Evolutionary conservation across 768 basidiomycete species (phyloP).

Genomic region (Hypholoma fasciculare): DNA sequence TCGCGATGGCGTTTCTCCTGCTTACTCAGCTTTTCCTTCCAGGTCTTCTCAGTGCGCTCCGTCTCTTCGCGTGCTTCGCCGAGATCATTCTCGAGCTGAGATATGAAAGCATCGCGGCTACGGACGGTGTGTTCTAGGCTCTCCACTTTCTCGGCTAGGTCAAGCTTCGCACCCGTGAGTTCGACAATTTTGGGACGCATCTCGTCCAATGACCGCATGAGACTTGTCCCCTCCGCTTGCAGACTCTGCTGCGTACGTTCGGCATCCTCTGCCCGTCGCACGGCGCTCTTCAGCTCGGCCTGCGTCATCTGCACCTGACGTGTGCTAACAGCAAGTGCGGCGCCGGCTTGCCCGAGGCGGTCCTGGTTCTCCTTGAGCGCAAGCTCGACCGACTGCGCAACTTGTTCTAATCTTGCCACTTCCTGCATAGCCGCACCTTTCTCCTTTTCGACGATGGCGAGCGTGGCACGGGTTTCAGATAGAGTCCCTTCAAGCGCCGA

Average conservation of each 20-base stretch:
- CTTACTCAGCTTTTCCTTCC: constrained; percentile 42
- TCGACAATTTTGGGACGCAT: constrained; percentile 86
- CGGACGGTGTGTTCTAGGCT: constrained; percentile 52
- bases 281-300: constrained; percentile 63
- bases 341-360: constrained; percentile 54
- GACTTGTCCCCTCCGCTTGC: constrained; percentile 73
- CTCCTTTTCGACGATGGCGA: constrained; percentile 45
- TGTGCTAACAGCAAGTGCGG: constrained; percentile 51
- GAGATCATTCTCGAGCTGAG: constrained; percentile 59
- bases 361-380: constrained; percentile 55
- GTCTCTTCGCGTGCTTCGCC: constrained; percentile 54
- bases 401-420: constrained; percentile 47
- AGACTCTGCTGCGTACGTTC: constrained; percentile 71
- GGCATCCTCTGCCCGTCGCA: constrained; percentile 71
- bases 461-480: constrained; percentile 36
- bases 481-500: constrained; percentile 44
- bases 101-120: constrained; percentile 57
- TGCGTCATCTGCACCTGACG: constrained; percentile 62
- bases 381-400: constrained; percentile 44
- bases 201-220: constrained; percentile 82
- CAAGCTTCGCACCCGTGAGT: constrained; percentile 69
- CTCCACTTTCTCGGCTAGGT: constrained; percentile 65
- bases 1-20: constrained; percentile 55
- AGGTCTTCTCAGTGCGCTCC: constrained; percentile 43
- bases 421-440: constrained; percentile 49